phyloP scores from a whole-genome alignment of 1,139 yeast genomes.

The Debaryomyces psychrophilus region DNA sequence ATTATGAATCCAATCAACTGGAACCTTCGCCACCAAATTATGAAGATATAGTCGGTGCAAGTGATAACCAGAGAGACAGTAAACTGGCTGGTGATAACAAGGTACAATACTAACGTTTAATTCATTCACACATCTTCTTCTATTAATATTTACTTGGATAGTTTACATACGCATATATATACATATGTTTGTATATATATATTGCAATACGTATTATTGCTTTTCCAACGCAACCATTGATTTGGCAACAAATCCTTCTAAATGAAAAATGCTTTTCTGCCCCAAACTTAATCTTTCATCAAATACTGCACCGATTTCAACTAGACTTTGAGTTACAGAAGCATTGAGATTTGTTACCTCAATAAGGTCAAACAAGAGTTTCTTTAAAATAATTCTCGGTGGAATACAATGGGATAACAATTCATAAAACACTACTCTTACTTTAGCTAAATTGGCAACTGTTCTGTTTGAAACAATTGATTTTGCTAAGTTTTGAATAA shows the following conservation, averaged over 20 bases:
- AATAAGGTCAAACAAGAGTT: slow-evolving; percentile 62
- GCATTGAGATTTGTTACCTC: slow-evolving; percentile 34
- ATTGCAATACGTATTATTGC: not conserved
- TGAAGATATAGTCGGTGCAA: slow-evolving; percentile 26
- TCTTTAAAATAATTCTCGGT: slow-evolving; percentile 73
- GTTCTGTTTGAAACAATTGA: slow-evolving; percentile 62
- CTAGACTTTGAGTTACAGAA: slow-evolving; percentile 50
- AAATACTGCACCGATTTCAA: slow-evolving; percentile 71
- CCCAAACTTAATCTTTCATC: slow-evolving; percentile 91
- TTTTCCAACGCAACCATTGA: slow-evolving; percentile 65
- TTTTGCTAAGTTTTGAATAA: slow-evolving; percentile 65
- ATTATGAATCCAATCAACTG: slow-evolving; percentile 14
- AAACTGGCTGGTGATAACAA: slow-evolving; percentile 27
- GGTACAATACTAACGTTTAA: slow-evolving; percentile 26
- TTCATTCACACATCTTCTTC: not conserved
- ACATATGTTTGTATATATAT: not conserved
- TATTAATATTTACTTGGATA: not conserved
- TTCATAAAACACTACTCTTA: slow-evolving; percentile 80
- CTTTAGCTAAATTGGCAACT: slow-evolving; percentile 72
- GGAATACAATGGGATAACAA: slow-evolving; percentile 93
- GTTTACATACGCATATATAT: not conserved
- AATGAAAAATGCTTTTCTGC: slow-evolving; percentile 84
- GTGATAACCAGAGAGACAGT: slow-evolving; percentile 1
- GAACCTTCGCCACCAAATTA: slow-evolving; percentile 29
- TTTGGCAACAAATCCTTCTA: slow-evolving; percentile 91